Conservation (phyloP, 306 rosid species). For the Cucurbita ficifolia region DNA sequence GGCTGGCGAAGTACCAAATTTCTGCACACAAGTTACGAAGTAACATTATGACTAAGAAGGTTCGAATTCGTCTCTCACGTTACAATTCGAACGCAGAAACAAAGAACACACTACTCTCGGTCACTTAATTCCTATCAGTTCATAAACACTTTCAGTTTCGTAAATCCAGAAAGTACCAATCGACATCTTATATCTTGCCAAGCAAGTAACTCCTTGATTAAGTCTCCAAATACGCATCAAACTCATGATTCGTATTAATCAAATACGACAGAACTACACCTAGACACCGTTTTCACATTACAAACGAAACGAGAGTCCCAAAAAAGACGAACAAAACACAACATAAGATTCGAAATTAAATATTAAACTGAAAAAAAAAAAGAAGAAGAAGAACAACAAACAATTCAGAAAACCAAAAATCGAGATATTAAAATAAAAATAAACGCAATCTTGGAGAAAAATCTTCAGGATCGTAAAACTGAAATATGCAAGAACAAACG, state of each 20-base stretch:
- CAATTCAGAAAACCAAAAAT: background rate
- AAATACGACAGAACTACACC: background rate
- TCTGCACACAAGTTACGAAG: constrained; percentile 39
- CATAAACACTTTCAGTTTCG: background rate
- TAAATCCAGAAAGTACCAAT: background rate
- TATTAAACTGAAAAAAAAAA: background rate
- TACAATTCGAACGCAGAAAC: background rate
- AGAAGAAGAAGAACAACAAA: background rate
- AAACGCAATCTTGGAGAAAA: background rate
- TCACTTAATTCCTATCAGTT: background rate
- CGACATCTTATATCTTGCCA: background rate
- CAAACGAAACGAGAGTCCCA: background rate
- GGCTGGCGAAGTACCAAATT: constrained; percentile 23
- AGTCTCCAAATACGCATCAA: background rate
- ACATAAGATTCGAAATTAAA: background rate
- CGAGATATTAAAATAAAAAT: background rate
- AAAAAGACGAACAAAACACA: background rate
- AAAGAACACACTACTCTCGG: background rate
- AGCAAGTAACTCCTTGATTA: background rate
- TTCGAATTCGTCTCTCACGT: background rate
- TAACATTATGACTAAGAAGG: background rate
- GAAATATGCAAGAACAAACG: background rate
- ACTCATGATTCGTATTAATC: background rate
- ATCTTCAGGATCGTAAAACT: background rate
- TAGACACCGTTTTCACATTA: background rate